Evolutionary conservation across 768 basidiomycete genomes (phyloP), one percentile per base, ranked within the genome.

Genomic region (Myochromella boudieri): DNA sequence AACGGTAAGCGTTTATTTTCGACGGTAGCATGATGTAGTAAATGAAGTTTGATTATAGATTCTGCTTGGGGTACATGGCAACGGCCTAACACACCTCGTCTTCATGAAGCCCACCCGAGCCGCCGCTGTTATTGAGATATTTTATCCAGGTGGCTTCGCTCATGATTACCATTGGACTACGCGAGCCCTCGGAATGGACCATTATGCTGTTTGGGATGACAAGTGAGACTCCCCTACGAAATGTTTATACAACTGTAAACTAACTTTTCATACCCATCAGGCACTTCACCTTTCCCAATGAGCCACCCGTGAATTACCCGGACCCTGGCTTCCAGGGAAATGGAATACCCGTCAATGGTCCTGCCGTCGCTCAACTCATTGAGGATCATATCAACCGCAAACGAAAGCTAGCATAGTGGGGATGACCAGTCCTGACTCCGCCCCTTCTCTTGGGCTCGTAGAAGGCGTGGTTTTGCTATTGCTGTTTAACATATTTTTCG

Each of bases 81-180:
- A 91, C 55, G 89, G 90, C 6, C 74, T 94, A 0, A 87, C 89
- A 7, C 89, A 91, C 57, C 74, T 93, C n/a, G 76, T 93, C 33
- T 82, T 86, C 70, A 91, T 93, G 89, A 81, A 85, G 17, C 77
- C 78, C 1, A 87, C 83, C 3, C 80, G 79, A 0, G 64, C 81
- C n/a, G 82, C 87, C 4, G 83, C 88, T 4, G 88, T 94, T 15
- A 86, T 94, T 53, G 91, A 94, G 66, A 79, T 94, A 11, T 90
- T 94, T 68, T 87, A 75, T 59, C 90, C 89, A 0, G 72, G 64
- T 2, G 91, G 90, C 0, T 93, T 90, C 60, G 84, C 91, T 21
- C 84, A 87, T 57, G 91, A 93, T 58, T 93, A 93, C 61, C 82
- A 91, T 57, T 94, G 89, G 83, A 92, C 91, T 0, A 53, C 84